Conservation (phyloP, 2,329 filamentous ascomycete species). For the Zymoseptoria crescenta region DNA sequence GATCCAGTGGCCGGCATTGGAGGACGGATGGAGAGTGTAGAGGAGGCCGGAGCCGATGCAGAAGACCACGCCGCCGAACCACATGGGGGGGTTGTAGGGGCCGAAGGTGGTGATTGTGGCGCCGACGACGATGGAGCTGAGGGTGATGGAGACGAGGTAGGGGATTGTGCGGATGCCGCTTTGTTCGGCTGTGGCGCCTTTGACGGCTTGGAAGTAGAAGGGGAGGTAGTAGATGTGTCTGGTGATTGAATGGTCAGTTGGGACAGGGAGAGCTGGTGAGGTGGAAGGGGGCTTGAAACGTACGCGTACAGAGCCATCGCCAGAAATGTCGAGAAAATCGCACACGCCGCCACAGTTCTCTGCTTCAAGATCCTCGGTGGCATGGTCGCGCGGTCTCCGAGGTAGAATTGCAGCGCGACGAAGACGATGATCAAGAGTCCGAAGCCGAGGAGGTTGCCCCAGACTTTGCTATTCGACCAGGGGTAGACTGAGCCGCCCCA, state of each 20-base stretch:
- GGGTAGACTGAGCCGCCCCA: slow-evolving; percentile 38
- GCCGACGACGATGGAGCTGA: slow-evolving; percentile 19
- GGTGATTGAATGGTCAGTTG: background rate
- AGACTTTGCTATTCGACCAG: slow-evolving; percentile 22
- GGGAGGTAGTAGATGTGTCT: slow-evolving; percentile 23
- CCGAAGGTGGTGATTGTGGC: slow-evolving; percentile 15
- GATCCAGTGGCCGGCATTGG: slow-evolving; percentile 41
- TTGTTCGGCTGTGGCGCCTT: slow-evolving; percentile 15
- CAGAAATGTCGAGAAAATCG: slow-evolving; percentile 29
- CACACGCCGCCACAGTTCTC: slow-evolving; percentile 28
- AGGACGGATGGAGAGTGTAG: slow-evolving; percentile 32
- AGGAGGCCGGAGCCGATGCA: slow-evolving; percentile 21
- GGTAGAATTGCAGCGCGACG: slow-evolving; percentile 18
- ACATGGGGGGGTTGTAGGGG: slow-evolving; percentile 19
- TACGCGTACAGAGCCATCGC: slow-evolving; percentile 33
- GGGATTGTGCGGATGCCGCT: slow-evolving; percentile 21
- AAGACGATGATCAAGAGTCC: slow-evolving; percentile 33
- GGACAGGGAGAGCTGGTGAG: background rate
- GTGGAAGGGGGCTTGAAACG: too few relatives aligned
- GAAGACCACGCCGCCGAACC: slow-evolving; percentile 12
- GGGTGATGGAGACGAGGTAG: slow-evolving; percentile 9
- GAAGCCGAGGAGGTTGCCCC: slow-evolving; percentile 27
- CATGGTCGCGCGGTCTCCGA: slow-evolving; percentile 20
- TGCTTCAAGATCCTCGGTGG: slow-evolving; percentile 23
- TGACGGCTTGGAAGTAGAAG: slow-evolving; percentile 27